Percentiles rank a stretch among this genome's conserved stretches.
phyloP scores from a whole-genome alignment of 345 rosid genomes.

The Acer negundo region DNA sequence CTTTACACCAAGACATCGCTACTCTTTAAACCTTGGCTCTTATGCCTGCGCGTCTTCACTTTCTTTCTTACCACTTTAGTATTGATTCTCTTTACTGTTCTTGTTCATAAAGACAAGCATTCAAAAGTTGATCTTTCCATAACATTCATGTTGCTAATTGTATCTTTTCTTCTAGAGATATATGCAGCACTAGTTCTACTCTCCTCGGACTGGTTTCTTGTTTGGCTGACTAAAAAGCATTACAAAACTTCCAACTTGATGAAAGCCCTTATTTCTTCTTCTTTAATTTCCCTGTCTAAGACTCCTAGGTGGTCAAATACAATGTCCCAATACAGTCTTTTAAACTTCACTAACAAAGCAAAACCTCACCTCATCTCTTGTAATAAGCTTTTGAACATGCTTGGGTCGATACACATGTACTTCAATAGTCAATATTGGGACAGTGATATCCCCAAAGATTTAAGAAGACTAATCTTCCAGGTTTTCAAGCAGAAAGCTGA shows the following conservation, averaged over 20 bases:
- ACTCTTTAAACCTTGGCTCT: constrained; percentile 9
- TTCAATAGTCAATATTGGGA: no score
- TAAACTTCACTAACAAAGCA: no score
- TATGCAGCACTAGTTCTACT: not conserved
- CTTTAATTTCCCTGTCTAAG: not conserved
- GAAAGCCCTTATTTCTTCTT: not conserved
- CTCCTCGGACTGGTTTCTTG: constrained; percentile 7
- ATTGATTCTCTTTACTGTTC: constrained; percentile 13
- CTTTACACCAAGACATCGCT: constrained; percentile 38
- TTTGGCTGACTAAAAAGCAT: not conserved
- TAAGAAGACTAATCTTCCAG: no score
- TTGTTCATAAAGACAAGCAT: not conserved
- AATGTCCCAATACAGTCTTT: not conserved
- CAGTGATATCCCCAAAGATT: no score
- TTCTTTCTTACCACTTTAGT: constrained; percentile 6
- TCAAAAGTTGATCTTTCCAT: constrained; percentile 29
- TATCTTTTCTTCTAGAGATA: constrained; percentile 34
- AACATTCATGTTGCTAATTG: constrained; percentile 37
- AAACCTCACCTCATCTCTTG: no score
- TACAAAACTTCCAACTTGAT: not conserved
- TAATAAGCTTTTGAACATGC: no score
- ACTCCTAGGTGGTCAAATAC: not conserved
- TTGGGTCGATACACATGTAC: no score
- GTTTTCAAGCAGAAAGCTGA: no score
- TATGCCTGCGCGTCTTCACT: constrained; percentile 10